Percentiles rank a stretch among this genome's conserved stretches.
Evolutionary conservation across 257 asterid species (phyloP).

Genomic region (Forsythia suspensa): DNA sequence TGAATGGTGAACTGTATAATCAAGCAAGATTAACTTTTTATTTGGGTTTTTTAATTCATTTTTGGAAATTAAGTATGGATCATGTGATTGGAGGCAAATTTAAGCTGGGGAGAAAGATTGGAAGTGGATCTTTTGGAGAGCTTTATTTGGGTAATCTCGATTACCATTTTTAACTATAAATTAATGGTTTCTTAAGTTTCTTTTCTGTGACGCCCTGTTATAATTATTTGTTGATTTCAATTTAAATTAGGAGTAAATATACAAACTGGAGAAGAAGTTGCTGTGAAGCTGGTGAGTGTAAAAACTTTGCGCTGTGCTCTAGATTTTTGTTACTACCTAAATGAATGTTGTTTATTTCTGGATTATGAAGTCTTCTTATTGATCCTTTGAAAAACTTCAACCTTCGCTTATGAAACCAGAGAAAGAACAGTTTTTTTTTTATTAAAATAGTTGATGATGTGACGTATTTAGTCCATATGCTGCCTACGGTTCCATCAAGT

Average conservation of each 20-base stretch:
- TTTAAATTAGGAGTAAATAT: slow-evolving; percentile 62
- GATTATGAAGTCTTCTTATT: neutral
- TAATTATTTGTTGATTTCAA: slow-evolving; percentile 9
- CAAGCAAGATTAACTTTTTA: slow-evolving; percentile 17
- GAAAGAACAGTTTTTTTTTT: neutral
- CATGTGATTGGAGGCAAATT: slow-evolving; percentile 78
- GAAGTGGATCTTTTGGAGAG: slow-evolving; percentile 97
- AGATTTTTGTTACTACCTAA: neutral
- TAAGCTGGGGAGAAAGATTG: slow-evolving; percentile 87
- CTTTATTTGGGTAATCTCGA: slow-evolving; percentile 67
- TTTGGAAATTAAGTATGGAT: slow-evolving; percentile 55
- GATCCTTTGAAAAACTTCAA: neutral
- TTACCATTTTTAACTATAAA: neutral
- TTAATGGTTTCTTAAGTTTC: slow-evolving; percentile 2
- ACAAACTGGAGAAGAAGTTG: slow-evolving; percentile 89
- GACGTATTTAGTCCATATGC: neutral
- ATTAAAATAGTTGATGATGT: slow-evolving; percentile 6
- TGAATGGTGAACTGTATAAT: slow-evolving; percentile 10
- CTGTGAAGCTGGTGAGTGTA: slow-evolving; percentile 78
- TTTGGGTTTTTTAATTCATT: slow-evolving; percentile 8
- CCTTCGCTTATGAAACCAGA: neutral
- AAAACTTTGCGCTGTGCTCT: neutral
- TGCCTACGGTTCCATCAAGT: neutral
- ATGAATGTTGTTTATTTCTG: neutral
- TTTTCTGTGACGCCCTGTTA: neutral